Conservation (phyloP, 768 basidiomycete genomes). For the Boletus speciosus region DNA sequence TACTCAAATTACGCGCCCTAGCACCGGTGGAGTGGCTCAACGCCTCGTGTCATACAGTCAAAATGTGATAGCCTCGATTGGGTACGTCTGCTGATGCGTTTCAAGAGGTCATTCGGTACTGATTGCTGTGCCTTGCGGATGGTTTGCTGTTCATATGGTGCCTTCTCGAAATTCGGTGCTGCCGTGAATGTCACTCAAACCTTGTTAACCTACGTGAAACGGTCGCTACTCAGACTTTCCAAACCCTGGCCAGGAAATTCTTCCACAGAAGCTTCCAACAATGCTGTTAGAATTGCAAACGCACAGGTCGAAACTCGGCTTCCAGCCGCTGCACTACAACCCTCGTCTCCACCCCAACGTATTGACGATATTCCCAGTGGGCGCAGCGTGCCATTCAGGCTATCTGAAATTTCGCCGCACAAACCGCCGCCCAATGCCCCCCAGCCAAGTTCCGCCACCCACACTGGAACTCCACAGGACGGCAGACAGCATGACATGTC, state of each 20-base stretch:
- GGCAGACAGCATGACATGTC: constrained; percentile 28
- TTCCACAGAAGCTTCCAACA: constrained; percentile 6
- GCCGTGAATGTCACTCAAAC: constrained; percentile 25
- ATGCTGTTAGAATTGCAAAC: constrained; percentile 11
- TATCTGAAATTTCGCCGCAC: constrained; percentile 52
- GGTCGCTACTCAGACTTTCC: constrained; percentile 29
- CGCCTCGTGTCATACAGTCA: constrained; percentile 50
- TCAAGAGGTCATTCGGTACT: constrained; percentile 18
- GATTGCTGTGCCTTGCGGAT: constrained; percentile 27
- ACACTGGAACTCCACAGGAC: constrained; percentile 17
- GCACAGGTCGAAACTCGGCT: constrained; percentile 2
- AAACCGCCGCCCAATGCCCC: constrained; percentile 17
- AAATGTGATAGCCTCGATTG: constrained; percentile 40
- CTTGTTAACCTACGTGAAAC: constrained; percentile 15
- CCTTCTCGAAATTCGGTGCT: constrained; percentile 19
- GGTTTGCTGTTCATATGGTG: constrained; percentile 14
- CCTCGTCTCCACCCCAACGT: neutral
- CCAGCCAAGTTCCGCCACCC: constrained; percentile 4
- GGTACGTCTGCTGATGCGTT: constrained; percentile 38
- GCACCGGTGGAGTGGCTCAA: constrained; percentile 40
- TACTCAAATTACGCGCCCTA: constrained; percentile 7
- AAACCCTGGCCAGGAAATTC: constrained; percentile 16
- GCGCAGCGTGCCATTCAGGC: constrained; percentile 32
- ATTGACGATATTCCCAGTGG: neutral
- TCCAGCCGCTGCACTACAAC: neutral